phyloP scores from a whole-genome alignment of 768 basidiomycete genomes.

The Tylopilus sp. region DNA sequence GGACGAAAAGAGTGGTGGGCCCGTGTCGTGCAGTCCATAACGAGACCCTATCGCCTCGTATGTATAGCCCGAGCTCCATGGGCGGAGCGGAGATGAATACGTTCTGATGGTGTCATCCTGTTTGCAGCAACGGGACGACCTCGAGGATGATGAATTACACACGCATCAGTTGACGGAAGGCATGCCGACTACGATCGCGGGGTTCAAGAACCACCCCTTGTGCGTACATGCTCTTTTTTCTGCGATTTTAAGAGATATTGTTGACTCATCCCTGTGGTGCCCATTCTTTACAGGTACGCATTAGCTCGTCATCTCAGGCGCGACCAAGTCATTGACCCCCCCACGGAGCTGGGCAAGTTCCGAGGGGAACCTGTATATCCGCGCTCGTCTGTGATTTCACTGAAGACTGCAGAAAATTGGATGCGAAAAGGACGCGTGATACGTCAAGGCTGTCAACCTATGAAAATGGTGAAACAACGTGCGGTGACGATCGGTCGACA shows the following conservation, averaged over 20 bases:
- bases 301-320: constrained; percentile 84
- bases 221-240: constrained; percentile 29
- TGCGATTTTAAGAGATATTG: constrained; percentile 23
- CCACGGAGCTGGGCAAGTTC: constrained; percentile 85
- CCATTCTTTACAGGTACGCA: constrained; percentile 58
- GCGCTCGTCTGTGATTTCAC: constrained; percentile 73
- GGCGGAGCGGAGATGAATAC: constrained; percentile 16
- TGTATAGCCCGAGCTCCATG: constrained; percentile 26
- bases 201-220: constrained; percentile 96
- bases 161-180: constrained; percentile 76
- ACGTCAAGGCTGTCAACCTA: constrained; percentile 70
- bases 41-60: constrained; percentile 81
- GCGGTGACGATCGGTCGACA: constrained; percentile 75
- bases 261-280: constrained; percentile 1
- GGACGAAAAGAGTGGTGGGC: constrained; percentile 87
- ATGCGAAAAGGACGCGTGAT: constrained; percentile 81
- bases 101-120: constrained; percentile 5
- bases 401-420: constrained; percentile 95
- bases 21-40: constrained; percentile 55
- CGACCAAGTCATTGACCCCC: constrained; percentile 80
- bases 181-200: constrained; percentile 87
- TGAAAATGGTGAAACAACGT: constrained; percentile 87
- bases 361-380: constrained; percentile 91
- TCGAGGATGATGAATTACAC: constrained; percentile 88
- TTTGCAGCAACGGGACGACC: constrained; percentile 80